Conservation (phyloP, 495 filamentous ascomycete species). For the Trichocladium uniseriatum region DNA sequence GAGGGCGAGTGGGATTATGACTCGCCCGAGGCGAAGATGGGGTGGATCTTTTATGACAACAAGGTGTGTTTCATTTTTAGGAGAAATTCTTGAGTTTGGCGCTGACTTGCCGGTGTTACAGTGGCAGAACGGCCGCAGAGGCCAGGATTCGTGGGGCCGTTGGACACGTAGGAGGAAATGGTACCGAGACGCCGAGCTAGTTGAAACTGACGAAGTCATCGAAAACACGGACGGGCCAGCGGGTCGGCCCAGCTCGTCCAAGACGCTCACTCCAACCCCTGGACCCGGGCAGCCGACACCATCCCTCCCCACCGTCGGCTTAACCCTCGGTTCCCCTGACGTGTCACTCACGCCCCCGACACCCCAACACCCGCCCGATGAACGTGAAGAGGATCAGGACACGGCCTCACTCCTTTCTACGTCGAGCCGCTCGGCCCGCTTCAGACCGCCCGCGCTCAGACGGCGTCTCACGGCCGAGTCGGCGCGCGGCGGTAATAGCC, state of each 20-base stretch:
- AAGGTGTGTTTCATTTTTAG: conserved; percentile 50
- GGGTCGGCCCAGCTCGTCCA: conserved; percentile 11
- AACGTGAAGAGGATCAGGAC: conserved; percentile 19
- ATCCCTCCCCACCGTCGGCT: conserved; percentile 2
- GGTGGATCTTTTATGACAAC: conserved; percentile 98
- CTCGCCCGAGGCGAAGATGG: conserved; percentile 51
- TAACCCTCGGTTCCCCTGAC: conserved; percentile 3
- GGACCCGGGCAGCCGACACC: not conserved
- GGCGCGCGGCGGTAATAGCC: not conserved
- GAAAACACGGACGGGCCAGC: conserved; percentile 15
- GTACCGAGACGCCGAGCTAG: conserved; percentile 91
- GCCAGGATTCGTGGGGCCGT: conserved; percentile 85
- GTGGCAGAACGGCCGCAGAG: conserved; percentile 89
- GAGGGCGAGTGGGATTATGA: conserved; percentile 42
- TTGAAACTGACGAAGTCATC: conserved; percentile 50
- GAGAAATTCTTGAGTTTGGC: not conserved
- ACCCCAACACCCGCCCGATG: not conserved
- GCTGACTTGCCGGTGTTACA: conserved; percentile 25
- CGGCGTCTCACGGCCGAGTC: conserved; percentile 14
- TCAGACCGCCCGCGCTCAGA: conserved; percentile 14
- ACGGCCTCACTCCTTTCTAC: conserved; percentile 23
- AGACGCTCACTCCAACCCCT: conserved; percentile 4
- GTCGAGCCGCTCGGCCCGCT: conserved; percentile 21
- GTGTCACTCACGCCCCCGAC: not conserved
- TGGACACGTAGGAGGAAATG: conserved; percentile 93